Evolutionary conservation across 306 rosid species (phyloP), one percentile per base, ranked within the genome.

Genomic region (Prunus kanzakura): DNA sequence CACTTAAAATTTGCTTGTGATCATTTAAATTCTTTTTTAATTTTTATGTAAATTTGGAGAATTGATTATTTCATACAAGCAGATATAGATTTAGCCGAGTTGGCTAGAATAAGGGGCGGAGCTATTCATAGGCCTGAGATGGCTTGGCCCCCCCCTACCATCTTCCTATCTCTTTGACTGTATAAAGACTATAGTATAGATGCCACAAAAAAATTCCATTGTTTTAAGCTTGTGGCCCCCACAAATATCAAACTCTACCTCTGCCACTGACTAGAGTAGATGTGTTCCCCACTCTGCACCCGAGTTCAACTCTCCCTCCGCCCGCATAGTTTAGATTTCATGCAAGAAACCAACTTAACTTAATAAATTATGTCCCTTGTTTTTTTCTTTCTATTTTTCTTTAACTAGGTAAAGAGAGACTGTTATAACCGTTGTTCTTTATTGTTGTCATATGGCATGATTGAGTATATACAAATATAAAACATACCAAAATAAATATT

Each of bases 381-480:
- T 69, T 32, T 49, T 69, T 32, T 4, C 0, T 4, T 27, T 27
- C 29, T 35, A 5, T 27, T 69, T n/a, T 68, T 69, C 10, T 49
- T 8, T 15, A 27, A 49, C 41, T 51, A 27, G 10, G 9, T 13
- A 22, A 38, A 55, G 29, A 22, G 35, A 20, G 38, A 56, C 23
- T 72, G 76, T 22, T 57, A 72, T 20, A 71, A 71, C 51, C 22
- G 75, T 35, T 6, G 20, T 45, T 71, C 65, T 32, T 71, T 32
- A n/a, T 3, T 55, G 4, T 47, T 20, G 32, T 70, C 62, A 50
- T 70, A 8, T 2, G 27, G 46, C 27, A 29, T 50, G 50, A 2
- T 19, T 13, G 30, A 18, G 3, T 52, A 6, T n/a, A 71, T 49
- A 49, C 8, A 71, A 7, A 27, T 6, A 29, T 1, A 62, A 3